Base-by-base conservation (phyloP, 225 moss, liverwort and hornwort genomes). In the Asterella californica region DNA sequence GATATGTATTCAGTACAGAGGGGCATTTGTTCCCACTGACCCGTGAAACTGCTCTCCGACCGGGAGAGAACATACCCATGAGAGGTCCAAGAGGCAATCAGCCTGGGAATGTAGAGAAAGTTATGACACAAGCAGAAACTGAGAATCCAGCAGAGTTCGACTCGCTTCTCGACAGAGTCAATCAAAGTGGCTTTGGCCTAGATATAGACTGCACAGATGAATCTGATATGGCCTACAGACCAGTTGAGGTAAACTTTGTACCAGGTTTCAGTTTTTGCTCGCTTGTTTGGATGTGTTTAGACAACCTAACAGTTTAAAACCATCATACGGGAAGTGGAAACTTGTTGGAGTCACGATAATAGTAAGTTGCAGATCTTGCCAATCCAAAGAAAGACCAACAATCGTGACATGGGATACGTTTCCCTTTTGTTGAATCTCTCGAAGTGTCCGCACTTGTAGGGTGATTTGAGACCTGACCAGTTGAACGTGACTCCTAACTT, bases 1-100 rank as follows among this genome's bases (percentile, higher is more conserved):
- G 94, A 83, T 94, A 97, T 73, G 82, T 97, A 76, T 97, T 97
- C 85, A 97, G 88, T 78, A 97, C 94, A 61, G 97, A 97, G 83
- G 97, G 97, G 55, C 97, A 97, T 83, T 85, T 90, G 81, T 85
- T 97, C 82, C 97, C 97, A 50, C 90, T 94, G 85, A 88, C 91
- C 37, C 92, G 91, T 57, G 90, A 89, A 81, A 92, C 87, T 77
- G 82, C 94, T 69, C 67, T 94, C 54, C 87, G 87, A 68, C 72
- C 87, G 80, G 94, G 92, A 82, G 87, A 86, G 18, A 91, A 90
- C 87, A 84, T 79, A 53, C 17, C 18, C 74, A 77, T 82, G 70
- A 93, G 89, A 82, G 24, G 29, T 47, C 72, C 62, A 83, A 74
- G 75, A 77, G 84, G 22, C 47, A n/a, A 42, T 29, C 29, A 73